Base-by-base conservation (phyloP, 306 rosid species). In the Corylus avellana region DNA sequence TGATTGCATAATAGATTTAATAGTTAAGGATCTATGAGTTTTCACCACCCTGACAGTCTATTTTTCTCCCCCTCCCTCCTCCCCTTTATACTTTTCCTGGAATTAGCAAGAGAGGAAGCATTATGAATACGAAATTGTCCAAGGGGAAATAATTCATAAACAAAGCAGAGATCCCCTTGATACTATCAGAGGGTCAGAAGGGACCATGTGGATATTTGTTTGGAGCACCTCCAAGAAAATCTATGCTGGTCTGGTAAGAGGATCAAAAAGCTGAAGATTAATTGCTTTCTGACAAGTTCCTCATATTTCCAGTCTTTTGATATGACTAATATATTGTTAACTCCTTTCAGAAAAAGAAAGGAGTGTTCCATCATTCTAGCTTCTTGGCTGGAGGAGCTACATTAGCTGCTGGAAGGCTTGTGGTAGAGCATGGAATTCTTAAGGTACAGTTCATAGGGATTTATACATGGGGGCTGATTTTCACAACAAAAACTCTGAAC, bases 371-470 rank as follows among this genome's bases (percentile, higher is more conserved):
- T 79, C 98, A 92, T 88, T 94, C 97, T 59, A 88, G 96, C 48
- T 94, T 94, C 87, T 87, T 94, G 87, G 98, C 98, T 50, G 98
- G 98, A 27, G 97, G 94, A 78, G 92, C 90, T 64, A 90, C 99
- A 7, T 62, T 91, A 77, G 97, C 98, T 74, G 97, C 98, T 5
- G 99, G 99, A 81, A 86, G 99, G 85, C 90, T 95, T 13, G 94
- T 63, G 69, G 94, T 83, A 16, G 91, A 88, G 75, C 44, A 82
- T 16, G 98, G 99, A 64, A 70, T 84, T 83, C 84, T 95, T 37
- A 91, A 95, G 98, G 99, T 93, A 87, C 48, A 53, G 35, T 75
- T 62, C 70, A 25, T 20, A 57, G 37, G 62, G 63, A 64, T 57
- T 49, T 58, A 22, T 53, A 56, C 32, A 37, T 66, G 71, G 71